A percentile compares a stretch with the other conserved stretches of the same genome.
Conservation (phyloP, 176 grass and related monocot genomes). For the Avena eriantha region DNA sequence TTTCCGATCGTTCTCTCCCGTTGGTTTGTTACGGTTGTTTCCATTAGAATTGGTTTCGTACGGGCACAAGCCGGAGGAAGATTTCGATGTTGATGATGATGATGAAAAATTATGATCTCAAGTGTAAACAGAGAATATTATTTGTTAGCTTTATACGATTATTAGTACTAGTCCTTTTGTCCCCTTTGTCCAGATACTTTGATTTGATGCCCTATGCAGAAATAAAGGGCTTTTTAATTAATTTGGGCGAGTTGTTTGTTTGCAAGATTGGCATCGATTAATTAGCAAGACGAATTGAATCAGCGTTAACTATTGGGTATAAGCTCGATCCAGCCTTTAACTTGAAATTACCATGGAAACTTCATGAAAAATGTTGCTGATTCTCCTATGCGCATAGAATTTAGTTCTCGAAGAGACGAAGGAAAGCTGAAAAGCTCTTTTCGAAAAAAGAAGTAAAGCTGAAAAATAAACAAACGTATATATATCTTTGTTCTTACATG, state of each 20-base stretch:
- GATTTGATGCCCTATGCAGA: background rate
- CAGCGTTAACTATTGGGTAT: background rate
- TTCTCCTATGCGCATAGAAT: background rate
- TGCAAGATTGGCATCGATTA: background rate
- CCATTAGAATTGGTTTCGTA: slow-evolving; percentile 20
- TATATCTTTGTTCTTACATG: too few species aligned
- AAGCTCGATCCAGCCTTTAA: background rate
- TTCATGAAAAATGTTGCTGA: background rate
- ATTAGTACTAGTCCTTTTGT: background rate
- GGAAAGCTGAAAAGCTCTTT: too few species aligned
- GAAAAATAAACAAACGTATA: too few species aligned
- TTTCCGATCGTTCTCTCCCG: background rate
- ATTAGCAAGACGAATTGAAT: background rate
- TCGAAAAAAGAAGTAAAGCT: too few species aligned
- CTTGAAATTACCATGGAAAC: background rate
- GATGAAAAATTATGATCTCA: slow-evolving; percentile 57
- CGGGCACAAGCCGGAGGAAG: slow-evolving; percentile 35
- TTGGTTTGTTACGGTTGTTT: slow-evolving; percentile 19
- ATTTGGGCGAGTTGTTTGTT: background rate
- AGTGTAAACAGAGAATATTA: slow-evolving; percentile 36
- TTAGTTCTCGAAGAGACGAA: too few species aligned
- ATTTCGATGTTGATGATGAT: slow-evolving; percentile 47
- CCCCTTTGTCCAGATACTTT: background rate
- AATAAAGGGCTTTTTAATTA: background rate
- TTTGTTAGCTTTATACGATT: background rate